Conservation (phyloP, 2,329 filamentous ascomycete species). For the Pseudofabraea citricarpa region DNA sequence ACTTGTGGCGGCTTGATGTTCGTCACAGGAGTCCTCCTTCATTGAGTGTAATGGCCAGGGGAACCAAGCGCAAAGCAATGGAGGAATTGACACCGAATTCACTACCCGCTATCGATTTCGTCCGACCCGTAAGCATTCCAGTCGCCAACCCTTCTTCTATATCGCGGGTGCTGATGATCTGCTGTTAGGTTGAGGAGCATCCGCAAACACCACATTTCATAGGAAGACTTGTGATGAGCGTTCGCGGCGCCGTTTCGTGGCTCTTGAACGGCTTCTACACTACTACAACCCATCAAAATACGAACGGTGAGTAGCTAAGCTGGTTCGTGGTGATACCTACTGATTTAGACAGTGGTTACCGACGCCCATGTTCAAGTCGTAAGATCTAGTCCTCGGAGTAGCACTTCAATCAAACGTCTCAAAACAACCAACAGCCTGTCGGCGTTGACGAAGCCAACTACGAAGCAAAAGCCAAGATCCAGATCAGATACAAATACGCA, state of each 20-base stretch:
- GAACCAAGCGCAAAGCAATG: conserved; percentile 19
- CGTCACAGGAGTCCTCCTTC: neutral
- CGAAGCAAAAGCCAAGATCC: neutral
- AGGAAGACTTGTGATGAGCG: neutral
- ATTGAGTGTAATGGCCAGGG: conserved; percentile 12
- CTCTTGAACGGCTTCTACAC: no score
- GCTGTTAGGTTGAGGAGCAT: no score
- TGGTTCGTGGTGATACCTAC: no score
- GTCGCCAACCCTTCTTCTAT: neutral
- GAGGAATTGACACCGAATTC: conserved; percentile 16
- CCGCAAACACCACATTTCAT: no score
- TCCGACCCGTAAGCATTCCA: neutral
- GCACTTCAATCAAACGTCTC: conserved; percentile 9
- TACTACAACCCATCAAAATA: no score
- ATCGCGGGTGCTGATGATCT: no score
- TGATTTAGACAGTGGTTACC: conserved; percentile 10
- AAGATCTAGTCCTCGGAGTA: conserved; percentile 11
- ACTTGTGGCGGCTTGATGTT: conserved; percentile 8
- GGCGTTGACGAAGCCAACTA: neutral
- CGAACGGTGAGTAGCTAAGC: no score
- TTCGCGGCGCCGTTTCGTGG: neutral
- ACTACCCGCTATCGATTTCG: conserved; percentile 4
- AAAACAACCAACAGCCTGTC: neutral
- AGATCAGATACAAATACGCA: neutral
- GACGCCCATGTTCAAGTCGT: conserved; percentile 11